Conservation (phyloP, 164 flowering plant species). For the Stephania japonica region DNA sequence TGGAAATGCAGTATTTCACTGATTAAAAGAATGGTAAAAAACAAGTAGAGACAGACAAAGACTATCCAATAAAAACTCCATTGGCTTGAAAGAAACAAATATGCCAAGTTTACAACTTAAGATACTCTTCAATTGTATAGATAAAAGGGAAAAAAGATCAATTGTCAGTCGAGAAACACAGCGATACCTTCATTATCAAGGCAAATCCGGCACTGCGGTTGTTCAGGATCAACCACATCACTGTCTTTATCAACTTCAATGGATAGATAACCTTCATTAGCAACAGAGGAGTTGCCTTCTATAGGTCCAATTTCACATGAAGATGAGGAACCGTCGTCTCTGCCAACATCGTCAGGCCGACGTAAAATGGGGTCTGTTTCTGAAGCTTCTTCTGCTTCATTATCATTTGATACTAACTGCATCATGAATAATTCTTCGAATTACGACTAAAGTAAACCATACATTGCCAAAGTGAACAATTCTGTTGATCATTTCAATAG, state of each 20-base stretch:
- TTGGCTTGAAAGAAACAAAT: constrained; percentile 3
- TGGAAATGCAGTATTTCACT: background rate
- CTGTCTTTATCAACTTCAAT: constrained; percentile 45
- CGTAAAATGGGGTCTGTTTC: constrained; percentile 71
- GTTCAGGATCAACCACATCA: constrained; percentile 53
- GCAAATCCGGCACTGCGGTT: constrained; percentile 93
- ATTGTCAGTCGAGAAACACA: constrained; percentile 1
- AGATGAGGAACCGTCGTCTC: constrained; percentile 37
- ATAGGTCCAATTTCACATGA: constrained; percentile 60
- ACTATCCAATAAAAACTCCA: constrained; percentile 1
- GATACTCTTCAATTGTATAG: background rate
- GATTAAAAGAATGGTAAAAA: background rate
- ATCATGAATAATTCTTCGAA: constrained; percentile 32
- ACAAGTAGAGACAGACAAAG: background rate
- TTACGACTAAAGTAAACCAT: constrained; percentile 18
- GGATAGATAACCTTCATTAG: constrained; percentile 25
- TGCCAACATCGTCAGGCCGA: constrained; percentile 22
- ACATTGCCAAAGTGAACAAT: constrained; percentile 27
- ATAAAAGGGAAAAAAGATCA: background rate
- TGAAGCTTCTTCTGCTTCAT: constrained; percentile 37
- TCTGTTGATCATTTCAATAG: constrained; percentile 32
- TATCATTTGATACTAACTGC: constrained; percentile 64
- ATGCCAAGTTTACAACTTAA: background rate
- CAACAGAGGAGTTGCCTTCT: constrained; percentile 28
- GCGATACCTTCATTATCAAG: constrained; percentile 76